These are phyloP conservation scores for Aspergillus melleus DNA, from an alignment of 2,329 filamentous ascomycete genomes.

Conservation along the genomic window DNA sequence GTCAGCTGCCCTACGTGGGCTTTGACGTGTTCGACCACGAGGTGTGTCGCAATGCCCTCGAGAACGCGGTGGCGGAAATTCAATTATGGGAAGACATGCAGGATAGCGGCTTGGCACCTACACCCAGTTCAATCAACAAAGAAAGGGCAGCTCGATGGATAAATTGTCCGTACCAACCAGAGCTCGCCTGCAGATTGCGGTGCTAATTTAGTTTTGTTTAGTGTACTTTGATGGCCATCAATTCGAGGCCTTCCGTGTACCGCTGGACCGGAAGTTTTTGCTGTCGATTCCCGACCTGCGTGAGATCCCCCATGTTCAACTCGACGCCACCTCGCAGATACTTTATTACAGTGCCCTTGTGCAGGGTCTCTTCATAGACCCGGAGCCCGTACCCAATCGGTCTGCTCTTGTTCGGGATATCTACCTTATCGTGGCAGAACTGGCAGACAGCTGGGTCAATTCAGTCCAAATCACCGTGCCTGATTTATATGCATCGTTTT, in stretches of 20 bases:
- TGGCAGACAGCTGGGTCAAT: slow-evolving; percentile 12
- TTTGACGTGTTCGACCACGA: slow-evolving; percentile 13
- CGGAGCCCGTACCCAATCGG: neutral
- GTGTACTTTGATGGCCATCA: slow-evolving; percentile 13
- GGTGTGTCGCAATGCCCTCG: slow-evolving; percentile 7
- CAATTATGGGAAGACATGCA: slow-evolving; percentile 1
- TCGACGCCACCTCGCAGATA: slow-evolving; percentile 14
- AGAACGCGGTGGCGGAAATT: slow-evolving; percentile 8
- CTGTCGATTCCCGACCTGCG: slow-evolving; percentile 17
- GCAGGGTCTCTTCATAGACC: slow-evolving; percentile 11
- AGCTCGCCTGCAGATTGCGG: neutral
- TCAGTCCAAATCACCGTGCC: slow-evolving; percentile 8
- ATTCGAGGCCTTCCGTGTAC: slow-evolving; percentile 18
- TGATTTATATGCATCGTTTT: slow-evolving; percentile 17
- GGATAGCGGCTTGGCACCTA: neutral
- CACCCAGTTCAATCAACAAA: slow-evolving; percentile 6
- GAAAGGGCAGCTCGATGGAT: slow-evolving; percentile 9
- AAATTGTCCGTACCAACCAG: neutral
- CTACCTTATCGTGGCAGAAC: slow-evolving; percentile 4
- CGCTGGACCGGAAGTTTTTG: slow-evolving; percentile 13
- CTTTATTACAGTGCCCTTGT: slow-evolving; percentile 17
- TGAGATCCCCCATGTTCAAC: slow-evolving; percentile 15
- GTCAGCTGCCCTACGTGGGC: slow-evolving; percentile 10
- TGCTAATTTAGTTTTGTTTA: neutral
- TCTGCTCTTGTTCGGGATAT: slow-evolving; percentile 11